Conservation (phyloP, 148 eudicot species). For the Silene latifolia region DNA sequence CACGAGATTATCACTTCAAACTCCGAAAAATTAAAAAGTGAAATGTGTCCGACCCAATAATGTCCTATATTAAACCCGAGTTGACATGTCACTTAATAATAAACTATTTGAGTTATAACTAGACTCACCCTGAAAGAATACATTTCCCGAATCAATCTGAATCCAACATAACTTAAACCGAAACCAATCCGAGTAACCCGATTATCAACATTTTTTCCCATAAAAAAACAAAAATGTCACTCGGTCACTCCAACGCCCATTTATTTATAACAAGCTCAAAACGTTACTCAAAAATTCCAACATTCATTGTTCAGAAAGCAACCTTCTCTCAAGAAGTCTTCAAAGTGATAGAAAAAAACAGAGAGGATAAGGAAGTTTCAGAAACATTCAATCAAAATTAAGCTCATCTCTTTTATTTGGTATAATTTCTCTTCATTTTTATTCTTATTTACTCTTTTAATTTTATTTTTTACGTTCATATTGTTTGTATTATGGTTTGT, state of each 20-base stretch:
- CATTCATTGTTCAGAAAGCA: conserved; percentile 10
- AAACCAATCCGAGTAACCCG: background rate
- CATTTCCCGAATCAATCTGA: no score
- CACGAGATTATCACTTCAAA: no score
- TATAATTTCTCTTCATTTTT: no score
- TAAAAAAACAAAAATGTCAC: background rate
- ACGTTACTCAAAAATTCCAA: conserved; percentile 5
- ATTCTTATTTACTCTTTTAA: background rate
- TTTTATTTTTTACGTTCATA: background rate
- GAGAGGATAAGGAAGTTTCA: background rate
- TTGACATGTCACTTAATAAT: no score
- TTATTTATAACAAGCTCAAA: background rate
- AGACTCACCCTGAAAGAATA: no score
- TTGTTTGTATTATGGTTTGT: background rate
- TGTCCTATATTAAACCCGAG: no score
- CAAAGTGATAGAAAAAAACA: background rate
- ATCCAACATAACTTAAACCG: no score
- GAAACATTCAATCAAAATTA: background rate
- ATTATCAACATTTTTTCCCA: no score
- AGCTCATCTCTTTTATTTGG: background rate
- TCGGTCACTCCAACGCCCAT: background rate
- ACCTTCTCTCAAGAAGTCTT: conserved; percentile 1
- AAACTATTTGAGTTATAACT: no score
- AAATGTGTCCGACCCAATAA: no score
- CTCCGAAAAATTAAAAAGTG: no score